A percentile compares a stretch with the other conserved stretches of the same genome.
Conservation (phyloP, 495 filamentous ascomycete species). For the Xylona heveae region DNA sequence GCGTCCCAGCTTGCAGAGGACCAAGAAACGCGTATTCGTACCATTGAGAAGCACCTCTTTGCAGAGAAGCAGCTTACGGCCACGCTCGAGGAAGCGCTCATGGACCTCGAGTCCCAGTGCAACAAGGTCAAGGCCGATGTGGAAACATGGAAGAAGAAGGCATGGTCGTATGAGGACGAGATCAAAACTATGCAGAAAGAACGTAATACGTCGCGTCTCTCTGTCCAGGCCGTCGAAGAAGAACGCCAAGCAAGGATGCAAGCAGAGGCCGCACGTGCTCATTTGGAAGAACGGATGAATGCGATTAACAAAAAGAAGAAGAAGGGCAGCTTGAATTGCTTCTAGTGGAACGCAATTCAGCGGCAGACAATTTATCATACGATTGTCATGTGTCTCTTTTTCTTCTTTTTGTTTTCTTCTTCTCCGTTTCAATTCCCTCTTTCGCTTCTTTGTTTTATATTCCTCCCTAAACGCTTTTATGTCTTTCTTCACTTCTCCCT, state of each 20-base stretch:
- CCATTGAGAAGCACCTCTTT: constrained; percentile 89
- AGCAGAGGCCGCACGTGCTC: constrained; percentile 67
- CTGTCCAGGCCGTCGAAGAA: constrained; percentile 83
- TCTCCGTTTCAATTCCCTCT: constrained; percentile 26
- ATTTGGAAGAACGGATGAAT: constrained; percentile 87
- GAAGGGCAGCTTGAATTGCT: constrained; percentile 91
- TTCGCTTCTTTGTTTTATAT: constrained; percentile 31
- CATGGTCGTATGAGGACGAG: constrained; percentile 56
- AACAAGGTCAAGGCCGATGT: constrained; percentile 70
- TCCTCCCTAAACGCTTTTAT: constrained; percentile 9
- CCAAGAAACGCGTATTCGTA: constrained; percentile 81
- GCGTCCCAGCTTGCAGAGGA: constrained; percentile 64
- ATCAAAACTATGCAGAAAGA: constrained; percentile 49
- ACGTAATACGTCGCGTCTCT: constrained; percentile 49
- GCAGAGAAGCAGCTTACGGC: constrained; percentile 92
- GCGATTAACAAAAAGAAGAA: constrained; percentile 81
- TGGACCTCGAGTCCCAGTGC: constrained; percentile 72
- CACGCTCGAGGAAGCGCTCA: constrained; percentile 85
- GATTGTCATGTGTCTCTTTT: constrained; percentile 6
- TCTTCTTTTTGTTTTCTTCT: constrained; percentile 13
- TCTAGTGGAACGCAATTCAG: constrained; percentile 39
- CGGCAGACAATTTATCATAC: constrained; percentile 3
- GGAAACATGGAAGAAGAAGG: constrained; percentile 78
- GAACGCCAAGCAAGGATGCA: constrained; percentile 71
- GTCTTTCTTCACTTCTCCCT: constrained; percentile 13